phyloP scores from a whole-genome alignment of 2,329 filamentous ascomycete species.

The Gaeumannomyces sp. region DNA sequence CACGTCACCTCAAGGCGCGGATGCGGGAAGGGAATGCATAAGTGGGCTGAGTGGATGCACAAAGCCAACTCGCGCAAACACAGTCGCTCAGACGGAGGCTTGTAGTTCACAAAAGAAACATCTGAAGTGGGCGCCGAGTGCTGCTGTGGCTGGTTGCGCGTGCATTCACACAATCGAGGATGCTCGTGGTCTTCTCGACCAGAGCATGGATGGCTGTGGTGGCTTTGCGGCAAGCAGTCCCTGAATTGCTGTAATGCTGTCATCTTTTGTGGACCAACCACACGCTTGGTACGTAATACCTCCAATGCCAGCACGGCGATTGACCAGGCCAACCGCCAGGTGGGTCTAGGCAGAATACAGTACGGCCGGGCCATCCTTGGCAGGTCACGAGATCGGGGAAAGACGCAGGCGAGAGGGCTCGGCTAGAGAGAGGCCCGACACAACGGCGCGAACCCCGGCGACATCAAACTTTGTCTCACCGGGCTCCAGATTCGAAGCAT shows the following conservation, averaged over 20 bases:
- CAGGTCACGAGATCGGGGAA: background rate
- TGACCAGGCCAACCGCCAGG: too few species aligned
- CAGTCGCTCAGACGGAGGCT: background rate
- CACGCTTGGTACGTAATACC: background rate
- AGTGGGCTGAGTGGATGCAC: background rate
- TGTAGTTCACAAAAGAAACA: too few species aligned
- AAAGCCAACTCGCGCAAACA: background rate
- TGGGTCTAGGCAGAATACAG: background rate
- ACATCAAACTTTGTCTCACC: background rate
- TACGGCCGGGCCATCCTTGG: background rate
- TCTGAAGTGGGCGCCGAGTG: too few species aligned
- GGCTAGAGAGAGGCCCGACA: background rate
- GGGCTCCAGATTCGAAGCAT: background rate
- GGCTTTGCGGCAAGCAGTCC: background rate
- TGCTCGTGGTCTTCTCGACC: background rate
- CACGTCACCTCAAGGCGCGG: background rate
- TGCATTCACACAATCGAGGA: background rate
- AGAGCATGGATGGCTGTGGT: background rate
- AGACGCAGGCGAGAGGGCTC: background rate
- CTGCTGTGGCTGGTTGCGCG: background rate
- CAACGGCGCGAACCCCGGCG: too few species aligned
- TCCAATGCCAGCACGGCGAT: too few species aligned
- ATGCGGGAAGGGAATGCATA: slow-evolving; percentile 1
- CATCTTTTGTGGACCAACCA: background rate
- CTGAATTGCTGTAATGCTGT: background rate